Base-by-base conservation (phyloP, 257 asterid genomes). In the Nicotiana tomentosiformis region DNA sequence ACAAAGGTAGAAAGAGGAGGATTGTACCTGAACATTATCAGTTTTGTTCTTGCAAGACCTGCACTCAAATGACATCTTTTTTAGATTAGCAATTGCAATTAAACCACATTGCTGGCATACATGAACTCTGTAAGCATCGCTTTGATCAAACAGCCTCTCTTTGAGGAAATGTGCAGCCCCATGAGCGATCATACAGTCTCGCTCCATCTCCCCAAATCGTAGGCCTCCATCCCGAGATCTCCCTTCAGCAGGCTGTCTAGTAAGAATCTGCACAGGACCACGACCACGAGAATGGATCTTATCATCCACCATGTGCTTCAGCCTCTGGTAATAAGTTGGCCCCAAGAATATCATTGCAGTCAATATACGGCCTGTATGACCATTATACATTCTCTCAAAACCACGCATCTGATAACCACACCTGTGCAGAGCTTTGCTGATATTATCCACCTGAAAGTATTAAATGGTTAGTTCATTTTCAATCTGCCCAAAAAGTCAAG, bases 341-440 rank as follows among this genome's bases (percentile, higher is more conserved):
- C 88, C 88, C 39, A 86, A 90, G 88, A 96, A 96, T 82, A 94
- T 92, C 92, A 94, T 96, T 11, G 98, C 89, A 1, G 93, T n/a
- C 15, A 96, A 95, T 77, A 86, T 85, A 79, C 98, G 86, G 15
- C 99, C 99, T 0, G 99, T 96, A 82, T 96, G 99, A 12, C 99
- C 98, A 66, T 96, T 94, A 82, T 96, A 94, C 99, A 94, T 94
- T 67, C 98, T 96, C 93, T 96, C 99, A 61, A 87, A 96, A 82
- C 99, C 98, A 33, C 99, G 93, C 99, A 94, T 96, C 84, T 94
- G 98, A 80, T 96, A 96, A 35, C 99, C 99, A 88, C 99, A 96
- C 83, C 90, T 91, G 86, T 93, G 99, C 8, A 94, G 96, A 67
- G 98, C 96, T 89, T 87, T 93, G 84, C 99, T 96, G 65, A 96